Conservation (phyloP, 495 filamentous ascomycete species). For the Acidiella bohemica region DNA sequence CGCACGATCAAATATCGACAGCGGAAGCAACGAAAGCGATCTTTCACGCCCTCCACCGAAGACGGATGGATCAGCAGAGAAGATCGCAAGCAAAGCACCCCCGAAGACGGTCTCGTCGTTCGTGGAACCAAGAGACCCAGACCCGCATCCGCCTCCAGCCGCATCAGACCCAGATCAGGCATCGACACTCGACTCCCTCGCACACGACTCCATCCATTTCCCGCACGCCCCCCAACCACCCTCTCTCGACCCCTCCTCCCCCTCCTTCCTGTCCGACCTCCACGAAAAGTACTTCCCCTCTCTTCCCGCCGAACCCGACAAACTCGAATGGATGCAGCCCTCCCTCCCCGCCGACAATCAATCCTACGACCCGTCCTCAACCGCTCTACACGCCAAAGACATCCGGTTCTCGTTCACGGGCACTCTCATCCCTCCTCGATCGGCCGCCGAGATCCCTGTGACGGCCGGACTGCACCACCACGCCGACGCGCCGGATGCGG, state of each 20-base stretch:
- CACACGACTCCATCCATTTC: constrained; percentile 19
- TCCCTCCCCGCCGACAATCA: constrained; percentile 41
- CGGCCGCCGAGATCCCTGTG: constrained; percentile 54
- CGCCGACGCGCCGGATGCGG: constrained; percentile 80
- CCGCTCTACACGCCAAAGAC: constrained; percentile 54
- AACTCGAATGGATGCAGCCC: constrained; percentile 80
- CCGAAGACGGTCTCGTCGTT: background rate
- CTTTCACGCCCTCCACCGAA: background rate
- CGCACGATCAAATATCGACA: constrained; percentile 64
- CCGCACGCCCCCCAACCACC: constrained; percentile 33
- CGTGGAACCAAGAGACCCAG: constrained; percentile 9
- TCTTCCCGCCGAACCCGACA: constrained; percentile 68
- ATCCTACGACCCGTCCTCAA: constrained; percentile 61
- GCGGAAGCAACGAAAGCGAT: constrained; percentile 30
- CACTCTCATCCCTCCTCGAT: constrained; percentile 57
- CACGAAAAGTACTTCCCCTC: constrained; percentile 87
- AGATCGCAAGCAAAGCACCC: background rate
- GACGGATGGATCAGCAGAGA: constrained; percentile 4
- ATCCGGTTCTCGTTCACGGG: constrained; percentile 85
- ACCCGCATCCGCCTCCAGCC: background rate
- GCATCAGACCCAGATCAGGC: constrained; percentile 2
- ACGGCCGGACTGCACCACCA: constrained; percentile 84
- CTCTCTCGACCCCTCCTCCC: constrained; percentile 67
- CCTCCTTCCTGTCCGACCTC: constrained; percentile 68
- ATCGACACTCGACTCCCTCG: constrained; percentile 3